These are phyloP conservation scores for Tricholoma hemisulphureum DNA, from an alignment of 768 basidiomycete genomes.

Conservation along the genomic window DNA sequence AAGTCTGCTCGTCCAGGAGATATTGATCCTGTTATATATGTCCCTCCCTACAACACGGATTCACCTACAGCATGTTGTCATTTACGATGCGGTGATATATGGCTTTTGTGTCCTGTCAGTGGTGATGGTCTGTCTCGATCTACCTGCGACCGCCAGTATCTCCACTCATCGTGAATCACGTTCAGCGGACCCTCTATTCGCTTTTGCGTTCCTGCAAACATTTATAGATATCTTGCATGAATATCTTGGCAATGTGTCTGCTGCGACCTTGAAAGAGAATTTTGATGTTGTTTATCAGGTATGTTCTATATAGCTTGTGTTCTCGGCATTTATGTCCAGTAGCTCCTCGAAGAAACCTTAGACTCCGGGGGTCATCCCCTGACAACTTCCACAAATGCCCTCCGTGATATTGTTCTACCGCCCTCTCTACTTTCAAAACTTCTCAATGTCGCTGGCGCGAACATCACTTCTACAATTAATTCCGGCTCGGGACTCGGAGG, in stretches of 20 bases:
- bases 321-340: slow-evolving; percentile 4
- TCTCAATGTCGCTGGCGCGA: slow-evolving; percentile 51
- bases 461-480: slow-evolving; percentile 46
- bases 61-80: slow-evolving; percentile 82
- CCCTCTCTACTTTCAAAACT: slow-evolving; percentile 82
- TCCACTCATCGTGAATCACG: slow-evolving; percentile 1
- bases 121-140: slow-evolving; percentile 64
- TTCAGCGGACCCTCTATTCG: slow-evolving; percentile 86
- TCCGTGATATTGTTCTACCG: slow-evolving; percentile 91
- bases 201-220: slow-evolving; percentile 83
- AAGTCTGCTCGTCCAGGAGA: slow-evolving; percentile 52
- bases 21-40: slow-evolving; percentile 74
- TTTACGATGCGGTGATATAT: slow-evolving; percentile 70
- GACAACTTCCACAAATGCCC: slow-evolving; percentile 85
- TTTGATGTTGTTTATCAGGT: slow-evolving; percentile 97
- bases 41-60: slow-evolving; percentile 47
- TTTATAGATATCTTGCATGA: slow-evolving; percentile 82
- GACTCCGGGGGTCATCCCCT: slow-evolving; percentile 90
- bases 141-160: slow-evolving; percentile 2
- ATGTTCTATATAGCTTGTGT: slow-evolving; percentile 15
- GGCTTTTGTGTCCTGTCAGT: slow-evolving; percentile 77
- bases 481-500: slow-evolving; percentile 43
- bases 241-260: slow-evolving; percentile 85
- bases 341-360: slow-evolving; percentile 95
- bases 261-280: slow-evolving; percentile 80